Conservation (phyloP, 257 asterid species). For the Rauvolfia tetraphylla region DNA sequence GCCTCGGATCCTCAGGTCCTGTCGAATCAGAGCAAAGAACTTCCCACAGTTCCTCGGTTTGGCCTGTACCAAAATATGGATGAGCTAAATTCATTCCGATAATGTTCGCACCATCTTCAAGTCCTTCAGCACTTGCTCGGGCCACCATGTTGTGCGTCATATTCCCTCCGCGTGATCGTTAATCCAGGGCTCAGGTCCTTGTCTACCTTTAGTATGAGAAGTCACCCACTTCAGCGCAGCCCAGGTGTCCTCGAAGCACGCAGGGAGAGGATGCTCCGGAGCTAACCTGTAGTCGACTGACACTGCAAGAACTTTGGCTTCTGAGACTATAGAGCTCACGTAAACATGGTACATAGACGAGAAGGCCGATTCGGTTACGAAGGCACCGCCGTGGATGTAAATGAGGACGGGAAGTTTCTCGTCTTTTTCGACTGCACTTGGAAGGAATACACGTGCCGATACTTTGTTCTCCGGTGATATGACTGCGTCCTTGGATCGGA, state of each 20-base stretch:
- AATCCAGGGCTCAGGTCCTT: slow-evolving; percentile 64
- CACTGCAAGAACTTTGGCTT: slow-evolving; percentile 46
- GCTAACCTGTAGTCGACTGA: slow-evolving; percentile 47
- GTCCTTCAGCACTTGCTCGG: slow-evolving; percentile 19
- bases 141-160: slow-evolving; percentile 50
- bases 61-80: slow-evolving; percentile 54
- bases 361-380: slow-evolving; percentile 53
- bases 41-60: slow-evolving; percentile 41
- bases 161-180: slow-evolving; percentile 62
- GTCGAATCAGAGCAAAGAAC: slow-evolving; percentile 16
- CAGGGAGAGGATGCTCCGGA: slow-evolving; percentile 68
- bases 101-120: slow-evolving; percentile 20
- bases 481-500: slow-evolving; percentile 48
- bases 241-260: slow-evolving; percentile 67
- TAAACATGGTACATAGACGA: slow-evolving; percentile 46
- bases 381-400: slow-evolving; percentile 86
- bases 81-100: slow-evolving; percentile 55
- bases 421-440: slow-evolving; percentile 23
- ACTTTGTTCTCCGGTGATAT: slow-evolving; percentile 48
- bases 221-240: slow-evolving; percentile 48
- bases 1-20: slow-evolving; percentile 53
- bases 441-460: slow-evolving; percentile 57
- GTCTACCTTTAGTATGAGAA: no score
- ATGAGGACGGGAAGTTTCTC: slow-evolving; percentile 54
- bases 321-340: slow-evolving; percentile 36